A percentile compares a stretch with the other conserved stretches of the same genome.
phyloP scores from a whole-genome alignment of 768 basidiomycete genomes.

The Auricularia sp. region DNA sequence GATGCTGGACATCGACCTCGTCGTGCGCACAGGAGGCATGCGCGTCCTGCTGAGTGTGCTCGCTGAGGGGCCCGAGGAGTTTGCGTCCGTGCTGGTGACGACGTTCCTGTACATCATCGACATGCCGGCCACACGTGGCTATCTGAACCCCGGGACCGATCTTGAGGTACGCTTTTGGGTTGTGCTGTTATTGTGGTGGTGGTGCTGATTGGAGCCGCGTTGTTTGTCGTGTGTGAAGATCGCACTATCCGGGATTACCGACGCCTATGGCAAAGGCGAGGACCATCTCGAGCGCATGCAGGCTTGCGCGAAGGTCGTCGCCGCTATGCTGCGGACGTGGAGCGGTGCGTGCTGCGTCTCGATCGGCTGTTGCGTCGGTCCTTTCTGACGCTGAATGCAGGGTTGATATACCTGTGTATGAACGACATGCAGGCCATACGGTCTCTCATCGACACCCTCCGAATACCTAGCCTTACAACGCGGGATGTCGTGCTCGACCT shows the following conservation, averaged over 20 bases:
- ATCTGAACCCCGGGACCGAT: slow-evolving; percentile 73
- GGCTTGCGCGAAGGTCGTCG: slow-evolving; percentile 65
- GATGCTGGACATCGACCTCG: slow-evolving; percentile 76
- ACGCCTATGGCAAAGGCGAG: slow-evolving; percentile 77
- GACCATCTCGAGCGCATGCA: slow-evolving; percentile 74
- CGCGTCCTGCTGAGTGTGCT: slow-evolving; percentile 76
- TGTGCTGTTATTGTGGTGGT: neutral
- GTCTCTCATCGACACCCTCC: slow-evolving; percentile 73
- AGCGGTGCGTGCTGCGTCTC: slow-evolving; percentile 35
- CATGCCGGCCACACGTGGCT: slow-evolving; percentile 68
- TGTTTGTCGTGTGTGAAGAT: slow-evolving; percentile 37
- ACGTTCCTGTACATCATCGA: slow-evolving; percentile 80
- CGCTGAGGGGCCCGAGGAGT: slow-evolving; percentile 81
- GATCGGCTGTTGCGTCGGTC: neutral
- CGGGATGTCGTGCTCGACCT: slow-evolving; percentile 87
- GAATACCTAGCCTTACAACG: slow-evolving; percentile 79
- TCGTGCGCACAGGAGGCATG: slow-evolving; percentile 73
- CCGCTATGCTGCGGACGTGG: slow-evolving; percentile 83
- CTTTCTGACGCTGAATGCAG: slow-evolving; percentile 18
- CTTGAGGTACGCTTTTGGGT: slow-evolving; percentile 54
- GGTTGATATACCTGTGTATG: slow-evolving; percentile 89
- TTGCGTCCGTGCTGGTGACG: slow-evolving; percentile 66
- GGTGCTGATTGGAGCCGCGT: neutral
- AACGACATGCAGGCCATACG: slow-evolving; percentile 78
- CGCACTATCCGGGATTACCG: slow-evolving; percentile 80